These are phyloP conservation scores for Diaporthe australafricana DNA, from an alignment of 2,329 filamentous ascomycete genomes.

Conservation along the genomic window DNA sequence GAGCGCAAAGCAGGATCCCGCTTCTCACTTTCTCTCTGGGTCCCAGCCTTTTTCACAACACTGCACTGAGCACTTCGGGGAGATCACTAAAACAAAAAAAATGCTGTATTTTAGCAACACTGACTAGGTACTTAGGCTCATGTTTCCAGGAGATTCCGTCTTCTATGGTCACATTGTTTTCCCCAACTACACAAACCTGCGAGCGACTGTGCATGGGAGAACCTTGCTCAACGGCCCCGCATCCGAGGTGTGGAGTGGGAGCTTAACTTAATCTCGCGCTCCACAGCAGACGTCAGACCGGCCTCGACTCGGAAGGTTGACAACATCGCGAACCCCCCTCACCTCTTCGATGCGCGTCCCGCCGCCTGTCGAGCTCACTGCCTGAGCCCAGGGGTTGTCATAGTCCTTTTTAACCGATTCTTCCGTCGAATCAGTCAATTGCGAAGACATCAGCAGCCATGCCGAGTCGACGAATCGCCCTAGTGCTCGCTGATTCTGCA, in stretches of 20 bases:
- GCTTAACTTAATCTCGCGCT: constrained; percentile 13
- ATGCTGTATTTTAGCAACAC: neutral
- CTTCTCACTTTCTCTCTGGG: neutral
- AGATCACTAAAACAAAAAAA: accelerated
- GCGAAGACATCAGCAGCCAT: neutral
- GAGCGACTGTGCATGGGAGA: neutral
- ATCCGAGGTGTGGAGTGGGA: neutral
- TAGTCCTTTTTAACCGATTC: too few species aligned
- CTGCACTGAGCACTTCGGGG: neutral
- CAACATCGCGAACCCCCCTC: too few species aligned
- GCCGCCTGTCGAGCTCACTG: neutral
- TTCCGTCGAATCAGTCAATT: neutral
- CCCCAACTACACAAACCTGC: neutral
- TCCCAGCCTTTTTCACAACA: neutral
- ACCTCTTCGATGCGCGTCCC: neutral
- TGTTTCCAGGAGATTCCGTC: neutral
- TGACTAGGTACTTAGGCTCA: too few species aligned
- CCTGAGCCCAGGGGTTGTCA: too few species aligned
- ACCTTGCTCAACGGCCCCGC: constrained; percentile 1
- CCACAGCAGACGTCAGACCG: constrained; percentile 4
- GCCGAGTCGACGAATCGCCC: neutral
- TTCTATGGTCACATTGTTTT: neutral
- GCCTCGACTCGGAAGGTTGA: neutral
- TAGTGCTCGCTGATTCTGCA: constrained; percentile 14
- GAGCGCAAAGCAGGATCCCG: neutral